Percentiles rank a stretch among this genome's conserved stretches.
Conservation (phyloP, 768 basidiomycete genomes). For the Trametes punicea region DNA sequence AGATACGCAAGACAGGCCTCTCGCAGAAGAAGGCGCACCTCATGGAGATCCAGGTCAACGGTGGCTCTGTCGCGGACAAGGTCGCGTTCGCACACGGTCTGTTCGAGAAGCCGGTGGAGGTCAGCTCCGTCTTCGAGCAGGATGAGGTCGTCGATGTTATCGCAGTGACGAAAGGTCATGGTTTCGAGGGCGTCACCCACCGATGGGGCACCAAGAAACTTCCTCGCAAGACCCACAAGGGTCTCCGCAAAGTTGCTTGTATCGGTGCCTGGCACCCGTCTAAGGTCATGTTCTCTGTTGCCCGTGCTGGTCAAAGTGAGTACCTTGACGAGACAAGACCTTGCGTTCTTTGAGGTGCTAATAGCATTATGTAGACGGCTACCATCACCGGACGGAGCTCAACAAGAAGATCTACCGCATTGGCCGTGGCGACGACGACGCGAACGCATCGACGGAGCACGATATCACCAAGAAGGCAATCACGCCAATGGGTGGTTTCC, state of each 20-base stretch:
- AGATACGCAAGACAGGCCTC: constrained; percentile 96
- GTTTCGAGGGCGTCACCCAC: constrained; percentile 99
- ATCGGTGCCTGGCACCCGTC: constrained; percentile 98
- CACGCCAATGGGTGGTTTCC: constrained; percentile 99
- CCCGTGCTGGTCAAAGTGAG: constrained; percentile 99
- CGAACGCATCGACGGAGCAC: constrained; percentile 89
- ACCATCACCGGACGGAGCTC: constrained; percentile 94
- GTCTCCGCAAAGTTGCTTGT: constrained; percentile 99
- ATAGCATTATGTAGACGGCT: constrained; percentile 58
- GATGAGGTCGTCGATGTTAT: constrained; percentile 96
- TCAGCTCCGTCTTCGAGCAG: constrained; percentile 87
- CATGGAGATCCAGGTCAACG: constrained; percentile 99
- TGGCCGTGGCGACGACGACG: constrained; percentile 71
- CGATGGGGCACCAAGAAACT: constrained; percentile 99
- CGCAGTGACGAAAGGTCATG: constrained; percentile 98
- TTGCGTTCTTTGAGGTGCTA: not conserved
- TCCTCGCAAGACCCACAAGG: constrained; percentile 98
- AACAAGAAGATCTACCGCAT: constrained; percentile 99
- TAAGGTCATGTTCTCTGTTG: constrained; percentile 99
- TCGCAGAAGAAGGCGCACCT: constrained; percentile 99
- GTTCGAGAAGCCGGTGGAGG: constrained; percentile 95
- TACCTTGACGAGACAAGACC: constrained; percentile 21
- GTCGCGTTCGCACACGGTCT: constrained; percentile 91
- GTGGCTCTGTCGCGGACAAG: constrained; percentile 94
- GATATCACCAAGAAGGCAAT: constrained; percentile 93